Percentiles rank a stretch among this genome's conserved stretches.
Conservation (phyloP, 306 rosid genomes). For the Cicer arietinum region DNA sequence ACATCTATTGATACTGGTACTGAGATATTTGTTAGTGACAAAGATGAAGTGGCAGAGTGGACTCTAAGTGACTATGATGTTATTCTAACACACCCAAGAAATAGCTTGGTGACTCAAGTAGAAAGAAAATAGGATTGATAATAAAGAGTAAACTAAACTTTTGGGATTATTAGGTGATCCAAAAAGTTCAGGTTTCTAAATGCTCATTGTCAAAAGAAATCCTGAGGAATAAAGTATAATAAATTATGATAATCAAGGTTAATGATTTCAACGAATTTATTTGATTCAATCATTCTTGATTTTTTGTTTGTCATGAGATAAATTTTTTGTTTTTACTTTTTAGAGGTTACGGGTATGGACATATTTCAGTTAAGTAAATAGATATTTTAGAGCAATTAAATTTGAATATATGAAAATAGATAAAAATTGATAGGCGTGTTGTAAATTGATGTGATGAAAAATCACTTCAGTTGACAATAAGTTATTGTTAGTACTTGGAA, state of each 20-base stretch:
- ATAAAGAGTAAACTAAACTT: neutral
- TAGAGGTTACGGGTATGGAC: no score
- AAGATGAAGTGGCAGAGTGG: slow-evolving; percentile 85
- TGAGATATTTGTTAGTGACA: slow-evolving; percentile 70
- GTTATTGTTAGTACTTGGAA: no score
- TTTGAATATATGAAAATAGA: no score
- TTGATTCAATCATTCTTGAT: neutral
- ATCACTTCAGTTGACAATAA: no score
- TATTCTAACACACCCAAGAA: slow-evolving; percentile 45
- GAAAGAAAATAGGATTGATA: neutral
- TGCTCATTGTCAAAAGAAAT: slow-evolving; percentile 26
- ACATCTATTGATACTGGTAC: slow-evolving; percentile 75
- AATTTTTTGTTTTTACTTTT: no score
- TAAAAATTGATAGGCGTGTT: no score
- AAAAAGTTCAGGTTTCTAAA: neutral
- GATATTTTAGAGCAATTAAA: no score
- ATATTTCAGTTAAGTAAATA: no score
- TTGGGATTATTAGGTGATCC: slow-evolving; percentile 36
- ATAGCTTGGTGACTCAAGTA: slow-evolving; percentile 19
- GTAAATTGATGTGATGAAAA: no score
- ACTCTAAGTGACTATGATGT: slow-evolving; percentile 68
- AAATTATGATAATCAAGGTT: neutral
- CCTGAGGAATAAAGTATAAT: slow-evolving; percentile 11
- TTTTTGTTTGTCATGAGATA: no score
- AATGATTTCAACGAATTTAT: neutral